Evolutionary conservation across 78 protist species (phyloP).

Genomic region (Pigoraptor vietnamica): DNA sequence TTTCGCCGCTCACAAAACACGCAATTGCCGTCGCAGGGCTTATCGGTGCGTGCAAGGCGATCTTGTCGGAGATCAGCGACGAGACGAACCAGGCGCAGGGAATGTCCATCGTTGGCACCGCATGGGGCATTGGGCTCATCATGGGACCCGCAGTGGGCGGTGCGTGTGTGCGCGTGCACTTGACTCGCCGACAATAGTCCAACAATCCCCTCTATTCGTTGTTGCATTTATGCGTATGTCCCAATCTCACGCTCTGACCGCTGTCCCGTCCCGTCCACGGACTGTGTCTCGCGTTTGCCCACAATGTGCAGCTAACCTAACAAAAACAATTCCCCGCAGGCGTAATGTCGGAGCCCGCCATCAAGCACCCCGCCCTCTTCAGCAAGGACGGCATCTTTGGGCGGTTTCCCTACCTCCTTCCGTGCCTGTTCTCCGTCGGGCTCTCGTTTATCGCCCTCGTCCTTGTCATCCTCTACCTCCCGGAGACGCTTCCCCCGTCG

Average conservation of each 20-base stretch:
- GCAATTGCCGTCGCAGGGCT: too few relatives aligned
- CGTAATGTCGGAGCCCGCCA: conserved; percentile 10
- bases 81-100: neutral
- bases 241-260: too few relatives aligned
- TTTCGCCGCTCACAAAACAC: too few relatives aligned
- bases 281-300: too few relatives aligned
- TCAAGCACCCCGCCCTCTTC: conserved; percentile 13
- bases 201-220: too few relatives aligned
- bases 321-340: neutral
- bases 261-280: too few relatives aligned
- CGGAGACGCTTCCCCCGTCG: neutral
- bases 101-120: neutral
- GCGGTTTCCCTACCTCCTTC: conserved; percentile 38
- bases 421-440: conserved; percentile 24
- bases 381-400: conserved; percentile 3
- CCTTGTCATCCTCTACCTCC: neutral
- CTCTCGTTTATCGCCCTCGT: neutral
- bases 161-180: neutral
- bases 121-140: neutral
- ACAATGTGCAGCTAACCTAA: too few relatives aligned
- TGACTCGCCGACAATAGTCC: too few relatives aligned
- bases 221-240: too few relatives aligned
- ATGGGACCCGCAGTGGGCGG: neutral
- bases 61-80: neutral
- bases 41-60: neutral